Base-by-base conservation (phyloP, 257 asterid species). In the Solanum ossicruentum region DNA sequence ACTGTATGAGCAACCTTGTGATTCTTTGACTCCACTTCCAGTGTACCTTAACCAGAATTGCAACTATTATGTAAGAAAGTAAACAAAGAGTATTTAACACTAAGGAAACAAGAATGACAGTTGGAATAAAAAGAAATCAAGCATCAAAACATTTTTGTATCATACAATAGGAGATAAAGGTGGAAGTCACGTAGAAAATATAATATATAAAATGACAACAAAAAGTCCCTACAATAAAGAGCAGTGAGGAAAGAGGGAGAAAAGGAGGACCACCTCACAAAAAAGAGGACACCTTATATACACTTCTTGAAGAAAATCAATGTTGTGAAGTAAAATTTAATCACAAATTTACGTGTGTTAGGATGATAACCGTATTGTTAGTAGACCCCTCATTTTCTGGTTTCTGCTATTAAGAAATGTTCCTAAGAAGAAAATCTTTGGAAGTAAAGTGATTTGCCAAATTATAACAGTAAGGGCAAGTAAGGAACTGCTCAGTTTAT, bases 21-120 rank as follows among this genome's bases (percentile, higher is more conserved):
- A 97, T 94, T 86, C 98, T 93, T 86, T 97, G 99, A 91, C 98
- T 97, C 99, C 99, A 97, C 84, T 97, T 97, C 98, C 98, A 97
- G 87, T 97, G 99, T 86, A 97, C 98, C 99, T 97, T 88, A n/a
- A 72, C 39, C 12, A 52, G 28, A 78, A 51, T 52, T 26, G 26
- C 83, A 78, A 78, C 7, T 28, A 52, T 78, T 51, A 78, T 32
- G 65, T 28, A 52, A 52, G 17, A 78, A 78, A 47, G 65, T 52
- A 78, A 18, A 10, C 16, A 70, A 45, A 78, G 65, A 52, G 49
- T 78, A 52, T 52, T 20, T 52, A 78, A 10, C 65, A 52, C 61
- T 9, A 52, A 17, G 45, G 11, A 78, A 78, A 28, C 83, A 78
- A 78, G 49, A 78, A 52, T 10, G 65, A 28, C 65, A 26, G 43